These are phyloP conservation scores for Orbilia javanica DNA, from an alignment of 2,329 filamentous ascomycete genomes.

Conservation along the genomic window DNA sequence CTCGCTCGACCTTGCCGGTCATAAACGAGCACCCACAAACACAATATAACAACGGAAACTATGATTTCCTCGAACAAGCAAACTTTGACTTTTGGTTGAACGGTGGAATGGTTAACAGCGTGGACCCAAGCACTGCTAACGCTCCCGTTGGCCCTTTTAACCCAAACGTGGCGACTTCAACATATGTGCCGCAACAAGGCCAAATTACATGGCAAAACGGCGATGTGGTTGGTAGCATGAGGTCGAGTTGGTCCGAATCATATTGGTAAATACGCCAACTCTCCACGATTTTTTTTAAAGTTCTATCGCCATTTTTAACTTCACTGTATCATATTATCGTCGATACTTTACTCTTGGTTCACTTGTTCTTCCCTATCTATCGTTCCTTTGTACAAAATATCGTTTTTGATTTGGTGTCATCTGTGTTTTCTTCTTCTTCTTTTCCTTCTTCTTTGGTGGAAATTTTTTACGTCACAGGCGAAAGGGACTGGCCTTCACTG, in stretches of 20 bases:
- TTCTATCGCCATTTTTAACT: not conserved
- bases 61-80: conserved; percentile 52
- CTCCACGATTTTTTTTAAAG: not conserved
- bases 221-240: conserved; percentile 51
- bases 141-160: conserved; percentile 48
- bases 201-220: conserved; percentile 54
- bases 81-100: conserved; percentile 58
- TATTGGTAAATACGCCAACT: conserved; percentile 39
- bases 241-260: conserved; percentile 49
- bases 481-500: conserved; percentile 20
- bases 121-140: conserved; percentile 49
- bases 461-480: conserved; percentile 11
- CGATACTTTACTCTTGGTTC: too few relatives aligned
- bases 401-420: conserved; percentile 6
- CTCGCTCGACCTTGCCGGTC: conserved; percentile 28
- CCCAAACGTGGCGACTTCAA: conserved; percentile 15
- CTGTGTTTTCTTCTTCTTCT: too few relatives aligned
- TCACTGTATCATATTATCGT: conserved; percentile 38
- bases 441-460: conserved; percentile 11
- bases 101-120: conserved; percentile 53
- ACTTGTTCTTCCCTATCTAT: not conserved
- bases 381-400: conserved; percentile 26
- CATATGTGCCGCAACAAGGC: conserved; percentile 43
- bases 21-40: conserved; percentile 46
- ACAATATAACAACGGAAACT: conserved; percentile 45